phyloP scores from a whole-genome alignment of 495 filamentous ascomycete genomes.

The Daldinia grandis region DNA sequence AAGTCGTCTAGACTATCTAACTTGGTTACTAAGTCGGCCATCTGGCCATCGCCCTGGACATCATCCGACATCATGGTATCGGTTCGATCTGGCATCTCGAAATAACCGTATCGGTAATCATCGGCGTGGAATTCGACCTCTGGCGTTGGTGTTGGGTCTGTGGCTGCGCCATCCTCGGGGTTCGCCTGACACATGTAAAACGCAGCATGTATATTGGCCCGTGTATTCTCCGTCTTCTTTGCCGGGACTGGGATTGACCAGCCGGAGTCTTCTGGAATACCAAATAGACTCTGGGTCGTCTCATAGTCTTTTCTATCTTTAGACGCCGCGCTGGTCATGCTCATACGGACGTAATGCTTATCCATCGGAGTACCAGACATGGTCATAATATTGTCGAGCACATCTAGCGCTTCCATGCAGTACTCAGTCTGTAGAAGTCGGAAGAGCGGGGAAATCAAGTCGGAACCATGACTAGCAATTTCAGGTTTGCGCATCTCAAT shows the following conservation, averaged over 20 bases:
- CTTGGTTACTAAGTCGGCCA: slow-evolving; percentile 87
- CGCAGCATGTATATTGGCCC: slow-evolving; percentile 93
- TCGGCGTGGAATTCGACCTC: slow-evolving; percentile 93
- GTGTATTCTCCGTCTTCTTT: slow-evolving; percentile 81
- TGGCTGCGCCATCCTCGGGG: slow-evolving; percentile 58
- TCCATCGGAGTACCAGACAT: slow-evolving; percentile 94
- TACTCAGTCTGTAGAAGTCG: slow-evolving; percentile 91
- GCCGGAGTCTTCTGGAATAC: slow-evolving; percentile 92
- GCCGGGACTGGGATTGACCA: slow-evolving; percentile 97
- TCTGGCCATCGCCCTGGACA: slow-evolving; percentile 70
- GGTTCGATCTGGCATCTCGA: slow-evolving; percentile 70
- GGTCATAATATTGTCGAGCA: slow-evolving; percentile 92
- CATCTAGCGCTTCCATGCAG: slow-evolving; percentile 87
- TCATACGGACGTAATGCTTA: slow-evolving; percentile 94
- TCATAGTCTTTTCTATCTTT: slow-evolving; percentile 93
- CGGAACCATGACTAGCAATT: slow-evolving; percentile 89
- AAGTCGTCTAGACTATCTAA: slow-evolving; percentile 95
- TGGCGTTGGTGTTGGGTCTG: slow-evolving; percentile 76
- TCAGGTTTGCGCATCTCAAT: slow-evolving; percentile 94
- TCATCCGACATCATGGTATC: slow-evolving; percentile 95
- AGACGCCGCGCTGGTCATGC: slow-evolving; percentile 85
- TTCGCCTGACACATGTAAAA: slow-evolving; percentile 83
- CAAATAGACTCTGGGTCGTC: slow-evolving; percentile 90
- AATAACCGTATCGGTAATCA: slow-evolving; percentile 84
- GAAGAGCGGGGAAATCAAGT: slow-evolving; percentile 92